A percentile compares a stretch with the other conserved stretches of the same genome.
Evolutionary conservation across 441 rosid genomes (phyloP).

Genomic region (Gossypium davidsonii): DNA sequence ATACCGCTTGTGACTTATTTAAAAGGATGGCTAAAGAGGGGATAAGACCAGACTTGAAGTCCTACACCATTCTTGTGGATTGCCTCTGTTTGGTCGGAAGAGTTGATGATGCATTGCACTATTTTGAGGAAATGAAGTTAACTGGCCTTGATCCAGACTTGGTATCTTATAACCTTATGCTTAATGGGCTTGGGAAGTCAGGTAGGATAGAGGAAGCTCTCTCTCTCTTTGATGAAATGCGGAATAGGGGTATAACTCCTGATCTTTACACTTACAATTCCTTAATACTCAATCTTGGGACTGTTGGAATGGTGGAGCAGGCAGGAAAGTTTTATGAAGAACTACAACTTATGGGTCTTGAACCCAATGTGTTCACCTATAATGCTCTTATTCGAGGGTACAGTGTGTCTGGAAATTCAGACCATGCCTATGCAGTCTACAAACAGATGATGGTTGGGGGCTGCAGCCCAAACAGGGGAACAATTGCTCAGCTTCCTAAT

Average conservation of each 20-base stretch:
- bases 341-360: slow-evolving; percentile 53
- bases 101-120: slow-evolving; percentile 68
- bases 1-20: slow-evolving; percentile 57
- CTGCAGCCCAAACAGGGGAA: slow-evolving; percentile 72
- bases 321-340: slow-evolving; percentile 60
- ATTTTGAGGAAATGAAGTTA: slow-evolving; percentile 62
- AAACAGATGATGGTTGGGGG: slow-evolving; percentile 79
- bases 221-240: slow-evolving; percentile 63
- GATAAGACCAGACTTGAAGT: slow-evolving; percentile 78
- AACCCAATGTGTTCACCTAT: slow-evolving; percentile 84
- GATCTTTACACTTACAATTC: slow-evolving; percentile 85
- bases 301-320: slow-evolving; percentile 63
- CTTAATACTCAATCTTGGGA: slow-evolving; percentile 61
- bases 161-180: slow-evolving; percentile 68
- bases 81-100: slow-evolving; percentile 60
- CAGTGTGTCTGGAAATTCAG: slow-evolving; percentile 61
- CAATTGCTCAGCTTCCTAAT: slow-evolving; percentile 85
- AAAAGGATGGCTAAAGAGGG: slow-evolving; percentile 71
- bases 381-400: slow-evolving; percentile 81
- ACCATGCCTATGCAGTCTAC: slow-evolving; percentile 70
- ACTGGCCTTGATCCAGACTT: slow-evolving; percentile 61
- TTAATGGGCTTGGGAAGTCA: slow-evolving; percentile 76
- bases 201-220: slow-evolving; percentile 64
- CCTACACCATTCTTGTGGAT: slow-evolving; percentile 73
- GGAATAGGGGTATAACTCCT: slow-evolving; percentile 47